A percentile compares a stretch with the other conserved stretches of the same genome.
These are phyloP conservation scores for Fusarium sp. DNA, from an alignment of 2,329 filamentous ascomycete species.

Conservation along the genomic window DNA sequence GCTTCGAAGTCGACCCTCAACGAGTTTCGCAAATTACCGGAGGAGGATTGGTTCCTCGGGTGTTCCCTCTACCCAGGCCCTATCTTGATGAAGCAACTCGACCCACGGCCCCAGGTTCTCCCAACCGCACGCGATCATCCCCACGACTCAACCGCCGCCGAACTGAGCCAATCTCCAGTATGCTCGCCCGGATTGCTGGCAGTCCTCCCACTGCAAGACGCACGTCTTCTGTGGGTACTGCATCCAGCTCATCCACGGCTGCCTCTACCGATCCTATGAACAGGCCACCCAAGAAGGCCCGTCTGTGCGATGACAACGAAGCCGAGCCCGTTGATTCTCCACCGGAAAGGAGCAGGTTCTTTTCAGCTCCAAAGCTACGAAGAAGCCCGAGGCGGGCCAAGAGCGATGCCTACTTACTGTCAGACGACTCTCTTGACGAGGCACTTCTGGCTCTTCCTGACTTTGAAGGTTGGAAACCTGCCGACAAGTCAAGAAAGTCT, in stretches of 20 bases:
- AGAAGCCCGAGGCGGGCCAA: slow-evolving; percentile 45
- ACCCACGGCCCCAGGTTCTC: slow-evolving; percentile 21
- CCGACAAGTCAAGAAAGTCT: slow-evolving; percentile 48
- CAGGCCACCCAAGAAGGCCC: slow-evolving; percentile 64
- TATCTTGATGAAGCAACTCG: slow-evolving; percentile 56
- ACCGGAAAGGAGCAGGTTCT: slow-evolving; percentile 63
- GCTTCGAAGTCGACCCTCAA: slow-evolving; percentile 61
- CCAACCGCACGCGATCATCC: slow-evolving; percentile 44
- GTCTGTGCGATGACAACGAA: slow-evolving; percentile 61
- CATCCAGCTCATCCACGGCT: slow-evolving; percentile 16
- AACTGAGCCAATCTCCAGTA: slow-evolving; percentile 60
- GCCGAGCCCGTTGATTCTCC: slow-evolving; percentile 45
- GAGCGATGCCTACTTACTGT: slow-evolving; percentile 57
- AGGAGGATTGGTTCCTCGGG: slow-evolving; percentile 60
- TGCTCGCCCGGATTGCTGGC: slow-evolving; percentile 48
- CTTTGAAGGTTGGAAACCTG: slow-evolving; percentile 56
- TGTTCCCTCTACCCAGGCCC: slow-evolving; percentile 66
- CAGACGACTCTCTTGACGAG: slow-evolving; percentile 66
- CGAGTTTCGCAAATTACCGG: slow-evolving; percentile 58
- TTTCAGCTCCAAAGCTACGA: slow-evolving; percentile 48
- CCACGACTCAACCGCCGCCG: slow-evolving; percentile 57
- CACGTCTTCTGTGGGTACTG: slow-evolving; percentile 19
- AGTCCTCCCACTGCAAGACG: slow-evolving; percentile 33
- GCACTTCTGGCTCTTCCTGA: slow-evolving; percentile 61
- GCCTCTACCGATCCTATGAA: slow-evolving; percentile 37